phyloP scores from a whole-genome alignment of 2,329 filamentous ascomycete genomes.

The Colletotrichum liriopes region DNA sequence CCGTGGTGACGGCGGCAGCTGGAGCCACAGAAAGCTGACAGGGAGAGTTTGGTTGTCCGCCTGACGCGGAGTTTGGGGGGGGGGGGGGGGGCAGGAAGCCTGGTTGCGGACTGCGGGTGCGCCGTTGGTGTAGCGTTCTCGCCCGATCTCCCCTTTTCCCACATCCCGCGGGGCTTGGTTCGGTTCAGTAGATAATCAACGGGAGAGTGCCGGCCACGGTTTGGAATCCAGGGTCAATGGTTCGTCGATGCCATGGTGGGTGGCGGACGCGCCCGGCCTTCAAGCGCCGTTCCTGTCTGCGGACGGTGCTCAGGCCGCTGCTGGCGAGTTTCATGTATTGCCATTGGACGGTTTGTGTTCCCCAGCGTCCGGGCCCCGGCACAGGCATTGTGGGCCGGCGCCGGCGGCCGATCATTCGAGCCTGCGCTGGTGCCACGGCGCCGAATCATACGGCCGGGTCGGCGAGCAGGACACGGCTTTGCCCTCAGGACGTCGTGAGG shows the following conservation, averaged over 20 bases:
- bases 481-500: too few species aligned
- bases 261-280: neutral
- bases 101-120: neutral
- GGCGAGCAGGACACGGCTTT: neutral
- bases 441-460: neutral
- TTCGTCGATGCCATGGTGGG: neutral
- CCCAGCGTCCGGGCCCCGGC: neutral
- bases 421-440: neutral
- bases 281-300: neutral
- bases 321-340: slow-evolving; percentile 21
- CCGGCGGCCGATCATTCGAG: neutral
- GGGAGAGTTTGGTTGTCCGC: neutral
- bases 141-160: neutral
- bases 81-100: neutral
- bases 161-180: neutral
- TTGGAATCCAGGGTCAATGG: neutral
- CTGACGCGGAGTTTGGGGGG: neutral
- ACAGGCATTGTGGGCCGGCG: neutral
- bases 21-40: neutral
- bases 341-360: neutral
- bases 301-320: slow-evolving; percentile 1
- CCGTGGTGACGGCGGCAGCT: neutral
- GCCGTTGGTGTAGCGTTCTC: neutral
- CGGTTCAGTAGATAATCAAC: neutral
- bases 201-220: neutral